Conservation (phyloP, 495 filamentous ascomycete species). For the Penicillium coffeae region DNA sequence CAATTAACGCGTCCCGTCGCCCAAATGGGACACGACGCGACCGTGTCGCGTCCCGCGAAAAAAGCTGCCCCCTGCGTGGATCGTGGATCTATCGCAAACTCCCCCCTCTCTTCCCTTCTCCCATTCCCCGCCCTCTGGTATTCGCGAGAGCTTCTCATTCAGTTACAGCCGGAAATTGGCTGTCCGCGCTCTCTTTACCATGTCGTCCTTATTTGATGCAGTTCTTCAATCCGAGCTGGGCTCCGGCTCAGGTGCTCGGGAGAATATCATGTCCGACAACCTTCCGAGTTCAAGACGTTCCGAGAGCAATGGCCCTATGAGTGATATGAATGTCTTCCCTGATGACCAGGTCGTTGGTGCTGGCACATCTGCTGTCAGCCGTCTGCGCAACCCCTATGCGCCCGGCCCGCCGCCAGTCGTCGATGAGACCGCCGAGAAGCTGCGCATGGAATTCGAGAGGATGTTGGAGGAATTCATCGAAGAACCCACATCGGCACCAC, state of each 20-base stretch:
- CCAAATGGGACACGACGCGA: constrained; percentile 22
- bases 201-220: constrained; percentile 53
- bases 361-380: constrained; percentile 51
- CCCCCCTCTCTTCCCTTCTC: neutral
- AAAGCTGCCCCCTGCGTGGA: constrained; percentile 11
- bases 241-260: constrained; percentile 34
- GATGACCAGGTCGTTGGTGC: constrained; percentile 61
- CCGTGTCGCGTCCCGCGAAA: constrained; percentile 31
- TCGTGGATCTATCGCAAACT: neutral
- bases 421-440: constrained; percentile 79
- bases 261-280: constrained; percentile 37
- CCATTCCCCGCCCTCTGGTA: neutral
- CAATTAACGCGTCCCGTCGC: constrained; percentile 37
- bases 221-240: constrained; percentile 49
- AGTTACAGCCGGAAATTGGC: constrained; percentile 20
- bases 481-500: constrained; percentile 70
- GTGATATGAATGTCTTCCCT: constrained; percentile 50
- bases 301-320: constrained; percentile 53
- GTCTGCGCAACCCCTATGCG: constrained; percentile 57
- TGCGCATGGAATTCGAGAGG: constrained; percentile 79
- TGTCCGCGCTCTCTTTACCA: constrained; percentile 24
- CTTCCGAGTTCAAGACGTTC: constrained; percentile 45
- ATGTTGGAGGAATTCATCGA: constrained; percentile 86
- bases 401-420: constrained; percentile 75
- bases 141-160: constrained; percentile 11